A percentile compares a stretch with the other conserved stretches of the same genome.
Conservation (phyloP, 768 basidiomycete genomes). For the Sarcodon aspratus region DNA sequence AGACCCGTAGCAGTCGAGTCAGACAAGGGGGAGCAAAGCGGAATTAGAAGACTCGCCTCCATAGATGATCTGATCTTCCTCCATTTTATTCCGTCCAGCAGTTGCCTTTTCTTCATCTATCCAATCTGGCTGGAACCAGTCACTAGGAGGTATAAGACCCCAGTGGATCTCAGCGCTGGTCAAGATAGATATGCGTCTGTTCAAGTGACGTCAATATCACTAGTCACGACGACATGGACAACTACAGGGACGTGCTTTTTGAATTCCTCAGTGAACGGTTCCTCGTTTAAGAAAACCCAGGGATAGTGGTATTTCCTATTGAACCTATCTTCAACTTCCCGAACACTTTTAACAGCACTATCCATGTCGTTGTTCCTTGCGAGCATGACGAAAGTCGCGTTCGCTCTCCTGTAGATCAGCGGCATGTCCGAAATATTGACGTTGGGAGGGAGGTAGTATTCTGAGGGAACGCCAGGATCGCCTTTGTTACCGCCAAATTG, state of each 20-base stretch:
- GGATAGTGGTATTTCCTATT: conserved; percentile 74
- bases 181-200: conserved; percentile 12
- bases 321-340: conserved; percentile 79
- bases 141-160: conserved; percentile 43
- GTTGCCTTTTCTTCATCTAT: conserved; percentile 58
- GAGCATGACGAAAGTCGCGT: conserved; percentile 33
- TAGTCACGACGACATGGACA: neutral
- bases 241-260: conserved; percentile 33
- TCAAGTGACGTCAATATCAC: neutral
- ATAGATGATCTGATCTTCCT: conserved; percentile 33
- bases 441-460: conserved; percentile 1
- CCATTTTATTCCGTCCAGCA: conserved; percentile 40
- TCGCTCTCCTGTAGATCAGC: conserved; percentile 11
- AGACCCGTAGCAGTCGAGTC: too few species aligned
- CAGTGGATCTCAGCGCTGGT: conserved; percentile 31
- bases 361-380: conserved; percentile 54
- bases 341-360: conserved; percentile 52
- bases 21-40: neutral
- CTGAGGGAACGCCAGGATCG: neutral
- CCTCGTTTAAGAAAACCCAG: conserved; percentile 85
- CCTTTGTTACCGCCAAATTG: conserved; percentile 6
- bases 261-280: conserved; percentile 66
- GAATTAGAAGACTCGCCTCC: conserved; percentile 24
- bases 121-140: conserved; percentile 67
- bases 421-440: neutral